Evolutionary conservation across 176 grass and related monocot species (phyloP).

Genomic region (Alopecurus myosuroides): DNA sequence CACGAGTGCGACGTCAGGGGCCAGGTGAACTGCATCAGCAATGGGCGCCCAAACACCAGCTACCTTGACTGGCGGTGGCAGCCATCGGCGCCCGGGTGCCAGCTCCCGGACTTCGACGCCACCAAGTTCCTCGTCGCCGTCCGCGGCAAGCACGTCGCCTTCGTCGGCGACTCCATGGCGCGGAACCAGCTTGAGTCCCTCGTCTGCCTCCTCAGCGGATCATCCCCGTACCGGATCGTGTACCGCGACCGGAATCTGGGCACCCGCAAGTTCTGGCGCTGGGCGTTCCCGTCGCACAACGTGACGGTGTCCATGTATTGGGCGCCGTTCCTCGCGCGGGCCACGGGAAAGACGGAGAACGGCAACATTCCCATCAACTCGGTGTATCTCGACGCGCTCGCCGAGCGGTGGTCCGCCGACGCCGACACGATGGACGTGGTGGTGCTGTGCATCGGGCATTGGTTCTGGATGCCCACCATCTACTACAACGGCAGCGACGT

Average conservation of each 20-base stretch:
- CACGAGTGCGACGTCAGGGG: slow-evolving; percentile 31
- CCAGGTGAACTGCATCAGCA: slow-evolving; percentile 22
- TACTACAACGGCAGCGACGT: slow-evolving; percentile 39
- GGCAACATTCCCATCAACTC: background rate
- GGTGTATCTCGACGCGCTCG: slow-evolving; percentile 32
- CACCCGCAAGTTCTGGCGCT: slow-evolving; percentile 29
- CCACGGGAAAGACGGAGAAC: background rate
- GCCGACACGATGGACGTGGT: slow-evolving; percentile 41
- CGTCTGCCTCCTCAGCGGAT: slow-evolving; percentile 38
- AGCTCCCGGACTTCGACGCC: slow-evolving; percentile 42
- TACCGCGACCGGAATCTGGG: background rate
- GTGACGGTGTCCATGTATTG: slow-evolving; percentile 41
- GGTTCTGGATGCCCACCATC: slow-evolving; percentile 35
- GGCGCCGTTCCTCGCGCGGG: slow-evolving; percentile 35
- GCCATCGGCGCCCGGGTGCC: slow-evolving; percentile 34
- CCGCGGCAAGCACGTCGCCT: slow-evolving; percentile 43
- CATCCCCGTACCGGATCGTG: background rate
- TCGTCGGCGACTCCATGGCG: slow-evolving; percentile 56
- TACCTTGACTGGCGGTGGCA: slow-evolving; percentile 57
- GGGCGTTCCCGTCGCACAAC: slow-evolving; percentile 25
- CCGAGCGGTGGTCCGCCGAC: slow-evolving; percentile 15
- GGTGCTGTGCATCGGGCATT: slow-evolving; percentile 43
- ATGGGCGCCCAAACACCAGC: slow-evolving; percentile 35
- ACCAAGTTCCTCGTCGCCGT: slow-evolving; percentile 33
- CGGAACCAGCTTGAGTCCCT: slow-evolving; percentile 64